These are phyloP conservation scores for Moricandia moricandioides DNA, from an alignment of 345 rosid genomes.

Conservation along the genomic window DNA sequence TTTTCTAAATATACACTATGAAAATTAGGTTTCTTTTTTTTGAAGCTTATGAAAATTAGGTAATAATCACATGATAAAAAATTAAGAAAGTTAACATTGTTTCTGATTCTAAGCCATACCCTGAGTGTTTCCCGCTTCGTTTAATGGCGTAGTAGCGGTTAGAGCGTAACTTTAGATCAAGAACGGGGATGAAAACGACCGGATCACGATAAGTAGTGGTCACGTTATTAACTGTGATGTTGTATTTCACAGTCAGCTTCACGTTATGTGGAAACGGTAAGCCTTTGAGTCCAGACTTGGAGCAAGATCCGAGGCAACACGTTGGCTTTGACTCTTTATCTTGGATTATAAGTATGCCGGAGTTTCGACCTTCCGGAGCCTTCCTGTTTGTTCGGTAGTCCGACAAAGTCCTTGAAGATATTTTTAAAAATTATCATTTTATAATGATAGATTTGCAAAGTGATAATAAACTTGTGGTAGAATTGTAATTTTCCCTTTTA, in stretches of 20 bases:
- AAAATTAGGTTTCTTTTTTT: no score
- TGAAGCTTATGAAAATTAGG: no score
- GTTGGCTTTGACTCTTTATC: constrained; percentile 56
- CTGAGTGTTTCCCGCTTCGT: constrained; percentile 21
- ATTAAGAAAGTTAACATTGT: background rate
- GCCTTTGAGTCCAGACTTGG: constrained; percentile 6
- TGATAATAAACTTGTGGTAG: no score
- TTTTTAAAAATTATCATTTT: no score
- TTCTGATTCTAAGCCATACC: background rate
- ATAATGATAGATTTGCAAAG: no score
- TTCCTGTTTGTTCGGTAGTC: constrained; percentile 37
- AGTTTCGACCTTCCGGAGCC: constrained; percentile 49
- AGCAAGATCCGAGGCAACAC: constrained; percentile 48
- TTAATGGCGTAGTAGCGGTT: constrained; percentile 40
- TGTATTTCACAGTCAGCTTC: constrained; percentile 11
- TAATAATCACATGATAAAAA: background rate
- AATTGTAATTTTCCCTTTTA: no score
- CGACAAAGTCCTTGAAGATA: constrained; percentile 44
- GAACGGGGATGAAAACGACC: constrained; percentile 47
- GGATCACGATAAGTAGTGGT: background rate
- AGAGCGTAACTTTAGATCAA: constrained; percentile 45
- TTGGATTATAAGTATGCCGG: constrained; percentile 49
- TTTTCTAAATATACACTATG: no score
- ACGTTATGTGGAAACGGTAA: constrained; percentile 31
- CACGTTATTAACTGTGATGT: background rate